A percentile compares a stretch with the other conserved stretches of the same genome.
phyloP scores from a whole-genome alignment of 805 yeast species.

The Saccharomycopsis fermentans region DNA sequence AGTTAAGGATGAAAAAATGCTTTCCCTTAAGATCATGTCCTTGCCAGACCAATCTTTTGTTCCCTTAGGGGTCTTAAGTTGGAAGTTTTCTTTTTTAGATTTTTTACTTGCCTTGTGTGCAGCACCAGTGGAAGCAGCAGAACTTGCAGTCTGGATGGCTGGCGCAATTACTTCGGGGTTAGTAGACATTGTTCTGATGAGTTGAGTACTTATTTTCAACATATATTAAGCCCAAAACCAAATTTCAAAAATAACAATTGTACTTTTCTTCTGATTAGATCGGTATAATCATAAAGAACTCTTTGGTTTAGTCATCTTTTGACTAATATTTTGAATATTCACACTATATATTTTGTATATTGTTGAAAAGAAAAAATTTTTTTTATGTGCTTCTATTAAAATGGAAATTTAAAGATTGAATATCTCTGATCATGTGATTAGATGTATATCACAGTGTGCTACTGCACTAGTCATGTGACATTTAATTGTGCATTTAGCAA shows the following conservation, averaged over 20 bases:
- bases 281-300: no score
- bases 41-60: conserved; percentile 98
- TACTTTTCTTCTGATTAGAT: no score
- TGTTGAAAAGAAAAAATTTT: not conserved
- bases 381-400: not conserved
- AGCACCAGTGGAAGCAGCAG: conserved; percentile 18
- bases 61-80: conserved; percentile 92
- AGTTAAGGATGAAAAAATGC: conserved; percentile 65
- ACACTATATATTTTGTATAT: no score
- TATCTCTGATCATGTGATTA: not conserved
- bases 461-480: not conserved
- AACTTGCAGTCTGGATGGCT: not conserved
- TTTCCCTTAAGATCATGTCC: conserved; percentile 93
- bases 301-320: not conserved
- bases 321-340: no score
- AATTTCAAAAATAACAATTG: not conserved
- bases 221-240: not conserved
- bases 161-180: conserved; percentile 4
- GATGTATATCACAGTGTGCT: not conserved
- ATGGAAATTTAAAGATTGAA: no score
- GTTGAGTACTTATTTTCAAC: not conserved
- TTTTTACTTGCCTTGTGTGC: conserved; percentile 18
- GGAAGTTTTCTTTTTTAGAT: conserved; percentile 48
- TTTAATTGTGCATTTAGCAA: not conserved
- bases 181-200: conserved; percentile 13